Percentiles rank a stretch among this genome's conserved stretches.
Conservation (phyloP, 1,284 basidiomycete genomes). For the Ustilago xerochloae region DNA sequence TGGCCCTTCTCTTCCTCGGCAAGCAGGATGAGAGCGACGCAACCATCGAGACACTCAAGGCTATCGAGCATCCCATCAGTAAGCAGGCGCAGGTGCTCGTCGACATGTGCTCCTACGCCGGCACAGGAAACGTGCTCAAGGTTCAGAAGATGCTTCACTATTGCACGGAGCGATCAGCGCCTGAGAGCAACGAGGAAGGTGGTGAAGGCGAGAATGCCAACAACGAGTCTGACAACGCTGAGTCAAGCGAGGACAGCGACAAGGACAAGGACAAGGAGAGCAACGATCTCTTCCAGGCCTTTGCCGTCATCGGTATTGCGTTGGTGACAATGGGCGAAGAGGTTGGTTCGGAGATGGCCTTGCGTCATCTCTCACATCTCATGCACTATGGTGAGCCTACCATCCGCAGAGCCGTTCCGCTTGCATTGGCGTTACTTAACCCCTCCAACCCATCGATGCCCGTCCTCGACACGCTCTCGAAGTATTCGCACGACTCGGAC, state of each 20-base stretch:
- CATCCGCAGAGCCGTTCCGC: constrained; percentile 92
- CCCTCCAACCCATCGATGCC: constrained; percentile 95
- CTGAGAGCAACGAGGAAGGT: constrained; percentile 67
- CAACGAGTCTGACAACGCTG: constrained; percentile 28
- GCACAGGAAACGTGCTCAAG: constrained; percentile 94
- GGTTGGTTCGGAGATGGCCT: constrained; percentile 87
- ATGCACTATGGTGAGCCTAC: constrained; percentile 98
- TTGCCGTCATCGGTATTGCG: constrained; percentile 93
- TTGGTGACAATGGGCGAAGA: constrained; percentile 99
- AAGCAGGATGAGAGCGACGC: constrained; percentile 80
- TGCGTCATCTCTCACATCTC: constrained; percentile 66
- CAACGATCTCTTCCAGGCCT: constrained; percentile 88
- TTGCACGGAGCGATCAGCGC: constrained; percentile 87
- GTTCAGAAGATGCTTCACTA: constrained; percentile 92
- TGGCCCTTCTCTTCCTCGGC: constrained; percentile 88
- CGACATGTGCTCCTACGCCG: constrained; percentile 93
- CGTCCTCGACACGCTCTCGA: constrained; percentile 97
- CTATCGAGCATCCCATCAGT: constrained; percentile 90
- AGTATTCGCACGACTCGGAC: constrained; percentile 99
- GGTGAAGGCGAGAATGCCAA: constrained; percentile 49
- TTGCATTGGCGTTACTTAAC: constrained; percentile 92
- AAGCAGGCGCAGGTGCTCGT: constrained; percentile 92
- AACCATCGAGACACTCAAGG: constrained; percentile 93
- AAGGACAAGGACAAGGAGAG: constrained; percentile 71
- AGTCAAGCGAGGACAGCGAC: constrained; percentile 27